Base-by-base conservation (phyloP, 2,329 filamentous ascomycete genomes). In the Monilinia fructicola region DNA sequence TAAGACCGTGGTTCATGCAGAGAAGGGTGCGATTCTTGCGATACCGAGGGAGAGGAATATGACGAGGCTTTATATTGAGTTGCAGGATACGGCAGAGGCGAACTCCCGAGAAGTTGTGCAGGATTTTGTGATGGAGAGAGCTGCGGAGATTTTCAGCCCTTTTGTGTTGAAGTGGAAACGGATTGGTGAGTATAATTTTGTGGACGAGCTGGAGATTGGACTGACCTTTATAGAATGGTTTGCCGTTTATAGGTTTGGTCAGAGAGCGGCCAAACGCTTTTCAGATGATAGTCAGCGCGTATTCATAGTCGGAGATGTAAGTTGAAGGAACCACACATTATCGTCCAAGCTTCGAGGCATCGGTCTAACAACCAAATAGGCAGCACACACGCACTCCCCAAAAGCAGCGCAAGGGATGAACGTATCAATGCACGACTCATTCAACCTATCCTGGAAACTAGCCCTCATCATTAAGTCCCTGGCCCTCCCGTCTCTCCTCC, bases 121-220 rank as follows among this genome's bases (percentile, higher is more conserved):
- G 69, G 85, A 89, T 42, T 90, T 90, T 71, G 88, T 93, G 61
- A 91, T 91, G 83, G 81, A 84, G 71, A 84, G 86, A 56, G 88
- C 87, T 9, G 82, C 81, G 72, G 81, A 84, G 71, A 87, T 88
- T 67, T 83, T 88, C 78, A 80, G 81, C 6, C 85, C 85, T 1
- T 88, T 84, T 73, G 78, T 77, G 63, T 78, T 87, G 54, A 78
- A 83, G 58, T 88, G 85, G 85, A 80, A 88, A 77, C 92, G 89
- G 88, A 92, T 91, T 78, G 89, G 88, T 55, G 85, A 87, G 54
- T 92, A 91, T n/a, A 38, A n/a, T 63, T 12, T 64, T 38, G 21
- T n/a, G 21, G 21, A 48, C 3, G 21, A n/a, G 44, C 21, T 48
- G 18, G 11, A 21, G 21, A 48, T n/a, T 11, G 5, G 7, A 0